phyloP scores from a whole-genome alignment of 2,329 filamentous ascomycete species.

The Geosmithia flava region DNA sequence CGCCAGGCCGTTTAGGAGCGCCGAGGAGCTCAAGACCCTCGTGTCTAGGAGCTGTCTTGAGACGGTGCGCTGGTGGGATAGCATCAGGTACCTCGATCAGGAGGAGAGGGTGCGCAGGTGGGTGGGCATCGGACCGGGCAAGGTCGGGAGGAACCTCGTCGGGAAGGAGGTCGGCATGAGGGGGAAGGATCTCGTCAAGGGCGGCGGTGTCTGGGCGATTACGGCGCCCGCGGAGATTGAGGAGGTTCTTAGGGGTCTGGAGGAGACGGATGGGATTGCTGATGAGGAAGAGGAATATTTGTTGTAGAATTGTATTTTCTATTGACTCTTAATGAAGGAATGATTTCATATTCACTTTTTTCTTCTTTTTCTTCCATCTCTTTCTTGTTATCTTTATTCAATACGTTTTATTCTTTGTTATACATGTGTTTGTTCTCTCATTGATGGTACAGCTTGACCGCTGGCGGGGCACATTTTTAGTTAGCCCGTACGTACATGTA shows the following conservation, averaged over 20 bases:
- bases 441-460: background rate
- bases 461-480: background rate
- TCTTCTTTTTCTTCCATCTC: too few species aligned
- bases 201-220: constrained; percentile 87
- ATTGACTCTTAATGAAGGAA: too few species aligned
- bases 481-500: background rate
- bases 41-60: constrained; percentile 76
- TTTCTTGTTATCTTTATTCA: background rate
- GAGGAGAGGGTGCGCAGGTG: constrained; percentile 71
- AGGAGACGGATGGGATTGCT: constrained; percentile 45
- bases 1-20: constrained; percentile 62
- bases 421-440: background rate
- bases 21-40: constrained; percentile 64
- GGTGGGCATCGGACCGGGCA: constrained; percentile 87
- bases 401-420: background rate
- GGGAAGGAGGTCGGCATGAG: constrained; percentile 91
- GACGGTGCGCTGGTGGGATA: constrained; percentile 91
- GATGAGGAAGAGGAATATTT: constrained; percentile 26
- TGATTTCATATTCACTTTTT: too few species aligned
- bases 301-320: too few species aligned
- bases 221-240: constrained; percentile 69
- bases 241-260: constrained; percentile 50
- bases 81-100: constrained; percentile 79
- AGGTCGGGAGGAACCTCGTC: constrained; percentile 85
- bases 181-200: constrained; percentile 65